Evolutionary conservation across 2,329 filamentous ascomycete genomes (phyloP), one percentile per base, ranked within the genome.

Genomic region (Aureobasidium sp.): DNA sequence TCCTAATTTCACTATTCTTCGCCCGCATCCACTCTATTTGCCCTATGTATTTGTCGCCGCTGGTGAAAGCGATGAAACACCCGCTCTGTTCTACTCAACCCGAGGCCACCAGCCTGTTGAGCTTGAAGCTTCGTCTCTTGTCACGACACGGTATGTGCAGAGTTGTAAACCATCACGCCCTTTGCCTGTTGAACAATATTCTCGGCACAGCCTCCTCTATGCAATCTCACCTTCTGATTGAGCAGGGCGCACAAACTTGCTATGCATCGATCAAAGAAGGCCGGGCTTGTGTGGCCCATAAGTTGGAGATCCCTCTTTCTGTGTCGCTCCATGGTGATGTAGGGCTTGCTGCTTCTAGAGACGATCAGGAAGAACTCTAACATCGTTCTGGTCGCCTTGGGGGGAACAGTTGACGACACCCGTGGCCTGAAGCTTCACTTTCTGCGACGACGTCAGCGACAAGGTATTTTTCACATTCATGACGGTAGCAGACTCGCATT

Each of bases 1-100:
- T 57, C 53, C 19, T 40, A 57, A 57, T 57, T 40, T 57, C 53
- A 45, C 37, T 27, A 48, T 15, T 57, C 37, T 42, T 54, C 12
- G 17, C 22, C 17, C 27, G 50, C 50, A 12, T 42, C 17, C 37
- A 42, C 49, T 48, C 8, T 50, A 50, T 17, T 50, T 54, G 53
- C 29, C 40, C 39, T 45, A 33, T 57, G 39, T 33, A 22, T 45
- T 15, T 44, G 27, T 45, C 27, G 39, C 40, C n/a, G 24, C 7
- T 27, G 9, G 8, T 33, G 8, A 44, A 24, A 22, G 9, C 22
- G 9, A 35, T 56, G 37, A 44, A 56, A 56, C 53, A 57, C 27
- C 27, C 40, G 27, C 37, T 42, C 5, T 54, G 24, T 27, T 31
- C 47, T 9, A 19, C 19, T 24, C 19, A 19, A 35, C n/a, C 35